Evolutionary conservation across 345 rosid genomes (phyloP).

Genomic region (Noccaea caerulescens): DNA sequence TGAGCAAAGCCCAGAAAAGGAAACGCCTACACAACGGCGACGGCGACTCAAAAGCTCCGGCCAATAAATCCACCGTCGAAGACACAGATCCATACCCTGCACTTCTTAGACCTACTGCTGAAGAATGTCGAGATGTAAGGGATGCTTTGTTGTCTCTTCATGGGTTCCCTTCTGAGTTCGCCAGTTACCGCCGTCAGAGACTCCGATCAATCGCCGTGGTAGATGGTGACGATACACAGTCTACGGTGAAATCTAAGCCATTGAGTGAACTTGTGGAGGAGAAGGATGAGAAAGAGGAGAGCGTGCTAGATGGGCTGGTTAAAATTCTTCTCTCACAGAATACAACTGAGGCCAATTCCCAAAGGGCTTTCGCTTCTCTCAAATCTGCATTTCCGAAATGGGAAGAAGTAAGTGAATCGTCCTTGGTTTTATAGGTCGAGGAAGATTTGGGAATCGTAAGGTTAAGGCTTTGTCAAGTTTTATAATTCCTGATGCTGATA

Average conservation of each 20-base stretch:
- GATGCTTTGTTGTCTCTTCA: slow-evolving; percentile 43
- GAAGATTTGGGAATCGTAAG: neutral
- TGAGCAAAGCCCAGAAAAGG: slow-evolving; percentile 40
- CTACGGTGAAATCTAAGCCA: slow-evolving; percentile 34
- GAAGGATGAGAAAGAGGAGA: slow-evolving; percentile 46
- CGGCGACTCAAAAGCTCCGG: slow-evolving; percentile 31
- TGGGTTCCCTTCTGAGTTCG: slow-evolving; percentile 45
- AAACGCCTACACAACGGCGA: slow-evolving; percentile 35
- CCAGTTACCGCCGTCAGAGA: slow-evolving; percentile 58
- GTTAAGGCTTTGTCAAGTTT: slow-evolving; percentile 13
- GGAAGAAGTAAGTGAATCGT: slow-evolving; percentile 68
- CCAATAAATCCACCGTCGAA: slow-evolving; percentile 26
- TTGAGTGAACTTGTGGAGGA: slow-evolving; percentile 16
- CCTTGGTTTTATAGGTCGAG: neutral
- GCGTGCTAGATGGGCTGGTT: slow-evolving; percentile 79
- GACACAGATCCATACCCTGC: slow-evolving; percentile 35
- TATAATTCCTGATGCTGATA: slow-evolving; percentile 9
- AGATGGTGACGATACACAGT: neutral
- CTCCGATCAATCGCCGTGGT: slow-evolving; percentile 28
- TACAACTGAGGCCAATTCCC: slow-evolving; percentile 75
- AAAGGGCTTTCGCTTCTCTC: slow-evolving; percentile 76
- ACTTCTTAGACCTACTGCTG: slow-evolving; percentile 25
- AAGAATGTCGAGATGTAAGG: slow-evolving; percentile 40
- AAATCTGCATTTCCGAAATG: slow-evolving; percentile 69
- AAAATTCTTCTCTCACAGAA: slow-evolving; percentile 85